These are phyloP conservation scores for Cytospora schulzeri DNA, from an alignment of 2,329 filamentous ascomycete species.

Conservation along the genomic window DNA sequence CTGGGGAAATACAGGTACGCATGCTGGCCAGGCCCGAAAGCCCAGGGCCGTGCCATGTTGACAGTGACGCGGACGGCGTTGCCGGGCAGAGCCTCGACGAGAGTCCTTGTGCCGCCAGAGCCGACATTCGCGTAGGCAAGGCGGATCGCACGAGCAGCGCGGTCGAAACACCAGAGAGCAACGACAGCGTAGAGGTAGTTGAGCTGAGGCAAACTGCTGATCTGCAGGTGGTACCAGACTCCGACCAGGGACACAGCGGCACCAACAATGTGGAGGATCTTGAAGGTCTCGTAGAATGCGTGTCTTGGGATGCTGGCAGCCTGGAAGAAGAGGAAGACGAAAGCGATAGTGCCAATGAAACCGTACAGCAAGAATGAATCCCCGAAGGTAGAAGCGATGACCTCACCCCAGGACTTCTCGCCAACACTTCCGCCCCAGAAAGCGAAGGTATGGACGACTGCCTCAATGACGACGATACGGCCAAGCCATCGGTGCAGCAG, in stretches of 20 bases:
- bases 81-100: slow-evolving; percentile 75
- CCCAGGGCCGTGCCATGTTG: slow-evolving; percentile 75
- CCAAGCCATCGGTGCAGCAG: slow-evolving; percentile 80
- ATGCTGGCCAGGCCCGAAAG: slow-evolving; percentile 74
- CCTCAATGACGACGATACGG: slow-evolving; percentile 72
- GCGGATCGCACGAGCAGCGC: slow-evolving; percentile 59
- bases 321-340: slow-evolving; percentile 66
- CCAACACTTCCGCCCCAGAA: slow-evolving; percentile 52
- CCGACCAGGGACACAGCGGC: slow-evolving; percentile 62
- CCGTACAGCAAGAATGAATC: slow-evolving; percentile 60
- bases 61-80: slow-evolving; percentile 75
- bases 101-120: slow-evolving; percentile 65
- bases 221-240: slow-evolving; percentile 67
- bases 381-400: slow-evolving; percentile 40
- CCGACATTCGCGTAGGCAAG: slow-evolving; percentile 69
- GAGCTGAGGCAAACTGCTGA: slow-evolving; percentile 57
- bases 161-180: slow-evolving; percentile 69
- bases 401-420: slow-evolving; percentile 50
- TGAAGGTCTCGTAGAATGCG: slow-evolving; percentile 79
- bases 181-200: slow-evolving; percentile 64
- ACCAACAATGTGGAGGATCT: slow-evolving; percentile 68
- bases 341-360: slow-evolving; percentile 62
- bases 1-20: slow-evolving; percentile 78
- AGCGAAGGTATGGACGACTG: slow-evolving; percentile 65
- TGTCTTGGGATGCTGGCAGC: slow-evolving; percentile 72